These are phyloP conservation scores for Quercus alba DNA, from an alignment of 306 rosid species.

Conservation along the genomic window DNA sequence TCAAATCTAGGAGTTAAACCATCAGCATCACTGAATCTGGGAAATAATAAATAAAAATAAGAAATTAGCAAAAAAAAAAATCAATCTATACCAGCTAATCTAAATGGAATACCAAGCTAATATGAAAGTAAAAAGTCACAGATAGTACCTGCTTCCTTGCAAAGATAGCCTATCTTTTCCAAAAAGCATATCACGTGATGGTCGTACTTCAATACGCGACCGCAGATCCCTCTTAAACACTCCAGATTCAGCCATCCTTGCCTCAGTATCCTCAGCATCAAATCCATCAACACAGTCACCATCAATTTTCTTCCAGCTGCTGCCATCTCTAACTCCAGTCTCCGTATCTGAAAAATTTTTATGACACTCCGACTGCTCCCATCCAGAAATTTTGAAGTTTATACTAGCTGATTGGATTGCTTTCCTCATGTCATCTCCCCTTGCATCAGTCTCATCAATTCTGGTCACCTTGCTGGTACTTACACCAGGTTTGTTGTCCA, in stretches of 20 bases:
- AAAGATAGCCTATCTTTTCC: not conserved
- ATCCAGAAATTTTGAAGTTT: not conserved
- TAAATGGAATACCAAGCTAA: not conserved
- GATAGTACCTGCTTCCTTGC: constrained; percentile 1
- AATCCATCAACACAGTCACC: not conserved
- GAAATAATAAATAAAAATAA: not conserved
- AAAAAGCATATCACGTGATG: not conserved
- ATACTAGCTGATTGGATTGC: not conserved
- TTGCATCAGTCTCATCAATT: not conserved
- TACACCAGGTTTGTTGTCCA: not conserved
- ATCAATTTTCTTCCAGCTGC: not conserved
- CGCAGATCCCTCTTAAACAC: not conserved
- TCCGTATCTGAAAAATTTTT: not conserved
- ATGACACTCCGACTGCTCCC: not conserved
- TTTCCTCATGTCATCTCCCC: not conserved
- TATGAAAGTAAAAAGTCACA: not conserved
- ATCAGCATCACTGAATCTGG: not conserved
- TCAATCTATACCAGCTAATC: not conserved
- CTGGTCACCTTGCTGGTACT: not conserved
- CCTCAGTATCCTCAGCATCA: not conserved
- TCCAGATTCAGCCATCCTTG: not conserved
- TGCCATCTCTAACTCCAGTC: not conserved
- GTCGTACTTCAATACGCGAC: not conserved
- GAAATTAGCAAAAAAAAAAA: not conserved
- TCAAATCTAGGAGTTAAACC: not conserved